Evolutionary conservation across 768 basidiomycete genomes (phyloP), one percentile per base, ranked within the genome.

Genomic region (Kwoniella newhampshirensis): DNA sequence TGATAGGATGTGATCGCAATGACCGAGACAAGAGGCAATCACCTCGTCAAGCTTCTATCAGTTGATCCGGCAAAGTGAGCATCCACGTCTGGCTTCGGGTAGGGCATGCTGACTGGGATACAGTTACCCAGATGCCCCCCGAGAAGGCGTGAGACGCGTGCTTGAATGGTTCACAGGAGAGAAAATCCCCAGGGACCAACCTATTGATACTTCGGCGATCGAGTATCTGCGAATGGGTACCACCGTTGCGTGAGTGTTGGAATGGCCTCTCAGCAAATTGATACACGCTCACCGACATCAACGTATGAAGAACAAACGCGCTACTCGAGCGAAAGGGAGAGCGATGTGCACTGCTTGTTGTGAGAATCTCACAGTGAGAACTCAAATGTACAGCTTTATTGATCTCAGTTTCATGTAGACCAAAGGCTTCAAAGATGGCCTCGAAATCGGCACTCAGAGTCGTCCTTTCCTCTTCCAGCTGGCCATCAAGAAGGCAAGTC

Each of bases 381-480:
- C 32, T 46, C 50, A 51, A 59, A 18, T 54, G 57, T 44, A 41
- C 67, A 73, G 91, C 93, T 75, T 83, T 92, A 11, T 82, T 96
- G 9, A 81, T 88, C 6, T n/a, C 26, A 13, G 20, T n/a, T 12
- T 26, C 1, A 36, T 27, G 21, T 25, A 53, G 56, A 74, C 65
- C 35, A 64, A 68, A 59, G 73, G 73, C 13, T 64, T 54, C 43
- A 51, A 43, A 21, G 65, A 66, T 48, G 58, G 60, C 12, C 41
- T 66, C 7, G 48, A 64, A 21, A 66, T 70, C 54, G 90, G 90
- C 4, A 94, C 91, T 74, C 93, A 96, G 74, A 86, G 89, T 17
- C 87, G 91, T 15, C 91, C 93, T 2, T 85, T 83, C 69, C 92
- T 96, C 63, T 96, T 67, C 66, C 91, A 94, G 74, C 82, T 97